Base-by-base conservation (phyloP, 2,329 filamentous ascomycete species). In the Colletotrichum caudatum region DNA sequence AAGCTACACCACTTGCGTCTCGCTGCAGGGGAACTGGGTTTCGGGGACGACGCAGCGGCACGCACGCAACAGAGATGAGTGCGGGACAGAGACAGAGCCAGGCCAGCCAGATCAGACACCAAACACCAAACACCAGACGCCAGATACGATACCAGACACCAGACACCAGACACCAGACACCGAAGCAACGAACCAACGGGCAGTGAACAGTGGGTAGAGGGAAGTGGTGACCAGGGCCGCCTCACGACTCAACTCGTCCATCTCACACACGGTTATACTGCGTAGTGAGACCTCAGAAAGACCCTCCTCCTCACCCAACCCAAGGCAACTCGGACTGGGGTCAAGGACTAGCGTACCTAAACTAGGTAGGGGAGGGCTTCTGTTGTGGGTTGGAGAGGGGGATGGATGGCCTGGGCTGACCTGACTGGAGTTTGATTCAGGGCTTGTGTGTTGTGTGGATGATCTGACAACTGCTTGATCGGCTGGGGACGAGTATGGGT, bases 1-100 rank as follows among this genome's bases (percentile, higher is more conserved):
- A 66, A 59, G 66, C 66, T 66, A 66, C 66, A 66, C 66, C 26
- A 59, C 48, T 26, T 51, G 53, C 59, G 62, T 66, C 66, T 66
- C 66, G 62, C 54, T 62, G 29, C 26, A 18, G 64, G 44, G 35
- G 48, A 26, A 51, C 62, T 64, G 67, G 50, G 64, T 64, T 67
- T 71, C 58, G 57, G 68, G 64, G 64, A 68, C 41, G 37, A 29
- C 50, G 63, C 63, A 39, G 33, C 56, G 39, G 26, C 26, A 29
- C 26, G 63, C 63, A 56, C 64, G 57, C 57, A 63, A 37, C 64
- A n/a, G 37, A n/a, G 46, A 67, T 35, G 41, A 39, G 37, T 56
- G 57, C 53, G 56, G 56, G 29, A 61, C 56, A 64, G 39, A 56
- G 29, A 61, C 56, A 64, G 39, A 56, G 37, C 35, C 44, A 35